A percentile compares a stretch with the other conserved stretches of the same genome.
Conservation (phyloP, 306 rosid species). For the Medicago lupulina region DNA sequence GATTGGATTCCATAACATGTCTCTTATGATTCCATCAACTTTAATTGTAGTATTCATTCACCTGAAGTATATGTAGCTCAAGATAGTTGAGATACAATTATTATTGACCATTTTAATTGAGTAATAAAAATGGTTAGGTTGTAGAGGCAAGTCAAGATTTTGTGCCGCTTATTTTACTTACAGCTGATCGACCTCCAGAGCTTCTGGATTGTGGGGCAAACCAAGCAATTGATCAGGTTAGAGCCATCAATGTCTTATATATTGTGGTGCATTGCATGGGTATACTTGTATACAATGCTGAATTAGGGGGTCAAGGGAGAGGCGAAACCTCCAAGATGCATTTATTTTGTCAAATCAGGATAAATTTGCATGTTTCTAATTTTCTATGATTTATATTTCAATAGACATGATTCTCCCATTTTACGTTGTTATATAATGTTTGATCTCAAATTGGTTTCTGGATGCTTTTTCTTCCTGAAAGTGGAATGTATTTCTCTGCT, state of each 20-base stretch:
- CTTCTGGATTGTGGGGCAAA: conserved; percentile 86
- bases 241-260: conserved; percentile 1
- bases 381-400: conserved; percentile 12
- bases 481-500: neutral
- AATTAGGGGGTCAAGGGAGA: neutral
- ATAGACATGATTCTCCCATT: neutral
- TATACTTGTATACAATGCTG: neutral
- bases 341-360: conserved; percentile 11
- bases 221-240: conserved; percentile 92
- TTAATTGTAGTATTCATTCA: conserved; percentile 30
- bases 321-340: conserved; percentile 8
- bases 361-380: conserved; percentile 1
- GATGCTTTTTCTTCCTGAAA: conserved; percentile 9
- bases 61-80: conserved; percentile 30
- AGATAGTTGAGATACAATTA: conserved; percentile 22
- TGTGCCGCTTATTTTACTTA: conserved; percentile 87
- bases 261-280: neutral
- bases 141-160: conserved; percentile 97
- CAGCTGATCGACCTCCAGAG: conserved; percentile 97
- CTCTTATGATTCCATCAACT: neutral
- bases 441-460: neutral
- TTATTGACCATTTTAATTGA: conserved; percentile 13
- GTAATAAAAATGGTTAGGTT: conserved; percentile 61
- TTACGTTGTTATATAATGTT: conserved; percentile 16
- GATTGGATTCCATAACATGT: conserved; percentile 4